Evolutionary conservation across 2,329 filamentous ascomycete genomes (phyloP).

Genomic region (Fusarium agapanthi): DNA sequence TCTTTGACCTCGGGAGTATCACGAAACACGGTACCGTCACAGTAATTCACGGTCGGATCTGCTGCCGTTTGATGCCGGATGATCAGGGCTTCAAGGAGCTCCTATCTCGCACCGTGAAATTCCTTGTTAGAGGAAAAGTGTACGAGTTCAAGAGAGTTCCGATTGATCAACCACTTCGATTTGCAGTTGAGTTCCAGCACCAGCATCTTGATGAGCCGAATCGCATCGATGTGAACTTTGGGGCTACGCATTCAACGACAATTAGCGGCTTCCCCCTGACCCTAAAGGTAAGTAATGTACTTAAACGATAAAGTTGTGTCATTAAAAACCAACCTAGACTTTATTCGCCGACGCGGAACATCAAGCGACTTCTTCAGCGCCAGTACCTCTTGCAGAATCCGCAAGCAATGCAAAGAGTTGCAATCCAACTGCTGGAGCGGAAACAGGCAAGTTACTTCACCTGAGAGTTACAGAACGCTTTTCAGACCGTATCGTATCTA

Average conservation of each 20-base stretch:
- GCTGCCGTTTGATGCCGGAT: not conserved
- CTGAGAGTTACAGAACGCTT: too few species aligned
- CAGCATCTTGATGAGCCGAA: not conserved
- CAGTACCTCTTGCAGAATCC: not conserved
- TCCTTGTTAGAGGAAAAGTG: not conserved
- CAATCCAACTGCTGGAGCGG: not conserved
- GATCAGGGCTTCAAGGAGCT: not conserved
- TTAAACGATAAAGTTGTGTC: rapidly evolving
- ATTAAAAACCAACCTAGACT: not conserved
- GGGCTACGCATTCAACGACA: not conserved
- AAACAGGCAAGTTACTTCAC: not conserved
- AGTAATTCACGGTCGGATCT: not conserved
- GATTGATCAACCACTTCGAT: not conserved
- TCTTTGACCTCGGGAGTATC: not conserved
- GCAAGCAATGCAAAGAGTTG: not conserved
- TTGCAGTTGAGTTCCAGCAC: not conserved
- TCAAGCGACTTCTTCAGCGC: not conserved
- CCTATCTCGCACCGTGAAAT: not conserved
- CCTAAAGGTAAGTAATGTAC: not conserved
- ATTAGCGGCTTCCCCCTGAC: not conserved
- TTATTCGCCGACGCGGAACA: not conserved
- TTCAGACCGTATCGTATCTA: not conserved
- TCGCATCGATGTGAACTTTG: not conserved
- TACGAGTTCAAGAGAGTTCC: not conserved
- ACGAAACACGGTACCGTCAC: not conserved